Evolutionary conservation across 1,139 yeast genomes (phyloP), one percentile per base, ranked within the genome.

Genomic region (Hyphopichia fennica): DNA sequence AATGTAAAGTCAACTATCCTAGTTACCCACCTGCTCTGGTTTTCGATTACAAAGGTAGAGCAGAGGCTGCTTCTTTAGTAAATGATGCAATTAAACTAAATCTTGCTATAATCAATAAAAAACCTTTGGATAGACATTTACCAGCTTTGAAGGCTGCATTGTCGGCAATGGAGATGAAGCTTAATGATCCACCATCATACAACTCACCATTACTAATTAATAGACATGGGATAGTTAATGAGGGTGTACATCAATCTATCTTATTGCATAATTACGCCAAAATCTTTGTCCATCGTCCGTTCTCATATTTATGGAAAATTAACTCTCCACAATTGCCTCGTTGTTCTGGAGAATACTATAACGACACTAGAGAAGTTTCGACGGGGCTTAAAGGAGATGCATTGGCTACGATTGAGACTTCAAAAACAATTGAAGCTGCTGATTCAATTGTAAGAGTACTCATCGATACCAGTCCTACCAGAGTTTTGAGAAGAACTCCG

Each of bases 401-500:
- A 0, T 58, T 72, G 39, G 73, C 74, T 42, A 67, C 72, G 23
- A 67, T 75, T 28, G 81, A 74, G 47, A 76, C 81, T 0, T 62
- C 78, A 46, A 73, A 74, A 47, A 73, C 80, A 1, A 75, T 76
- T 16, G 79, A 72, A 37, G 76, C 79, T 14, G 80, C 81, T 1
- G 73, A 73, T 34, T 60, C 72, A 17, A 69, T 75, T n/a, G 69
- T 74, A 3, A 69, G 64, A 42, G 59, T 72, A 2, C 55, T 75
- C 11, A 63, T 76, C 10, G 79, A 74, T 45, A 72, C 79, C 3
- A 68, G 69, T 44, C 69, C 79, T 0, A 56, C 71, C 0, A 58
- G 63, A 35, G 66, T 75, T 0, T 45, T 63, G 16, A 62, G 66
- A 30, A 58, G 81, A 50, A 74, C 80, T 0, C 80, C 80, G 2